Base-by-base conservation (phyloP, 2,329 filamentous ascomycete genomes). In the Aspergillus aculeatinus region DNA sequence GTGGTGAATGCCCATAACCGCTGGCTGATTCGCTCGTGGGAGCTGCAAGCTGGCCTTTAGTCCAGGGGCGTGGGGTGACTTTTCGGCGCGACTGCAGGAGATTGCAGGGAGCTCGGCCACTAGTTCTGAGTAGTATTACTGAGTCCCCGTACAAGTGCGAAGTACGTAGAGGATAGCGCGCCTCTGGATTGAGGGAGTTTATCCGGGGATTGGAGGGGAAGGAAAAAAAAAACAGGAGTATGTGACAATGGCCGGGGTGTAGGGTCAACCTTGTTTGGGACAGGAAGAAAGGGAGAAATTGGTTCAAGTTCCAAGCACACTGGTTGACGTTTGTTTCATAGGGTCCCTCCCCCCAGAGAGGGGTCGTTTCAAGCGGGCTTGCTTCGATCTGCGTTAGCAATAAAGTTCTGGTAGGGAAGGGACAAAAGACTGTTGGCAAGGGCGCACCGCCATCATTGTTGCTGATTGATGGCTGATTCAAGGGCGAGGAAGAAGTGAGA, bases 21-120 rank as follows among this genome's bases (percentile, higher is more conserved):
- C n/a, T n/a, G 2, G 42, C 50, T 57, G 39, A 59, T 59, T 62
- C 49, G 60, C 52, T 31, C 39, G 16, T n/a, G 27, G 31, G 49
- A 57, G 31, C 53, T 62, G 60, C 58, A 60, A 62, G 47, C 53
- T 60, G 60, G 57, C 52, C 60, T 59, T 35, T 59, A 50, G 57
- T 59, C 27, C 57, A 50, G 57, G 53, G 55, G 31, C 49, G 57
- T 55, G 44, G 56, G 57, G 60, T 27, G 48, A 52, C 48, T 51
- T 29, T 29, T 44, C 49, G 51, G 23, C 42, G 57, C 33, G 27
- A 57, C 51, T 60, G 57, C 54, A 60, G 60, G 60, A 56, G 58
- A 60, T 50, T 60, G 58, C 52, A 60, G 58, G 51, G 23, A 56
- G 52, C 47, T 48, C 59, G 51, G 44, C 50, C 48, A 33, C 39